Base-by-base conservation (phyloP, 768 basidiomycete species). In the Tubosaeta sp. region DNA sequence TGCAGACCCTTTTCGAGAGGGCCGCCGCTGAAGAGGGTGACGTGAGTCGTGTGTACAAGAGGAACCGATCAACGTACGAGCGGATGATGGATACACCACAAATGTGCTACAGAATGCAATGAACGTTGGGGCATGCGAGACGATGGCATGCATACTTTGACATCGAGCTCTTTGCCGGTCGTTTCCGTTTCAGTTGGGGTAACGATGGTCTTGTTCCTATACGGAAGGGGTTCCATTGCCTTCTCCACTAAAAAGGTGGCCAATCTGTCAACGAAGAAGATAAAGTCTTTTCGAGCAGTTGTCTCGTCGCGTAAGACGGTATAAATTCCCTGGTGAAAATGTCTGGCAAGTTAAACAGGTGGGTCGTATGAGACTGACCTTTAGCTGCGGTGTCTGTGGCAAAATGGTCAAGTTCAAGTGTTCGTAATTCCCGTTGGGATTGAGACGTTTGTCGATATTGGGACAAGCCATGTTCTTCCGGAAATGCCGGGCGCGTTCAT, bases 71-170 rank as follows among this genome's bases (percentile, higher is more conserved):
- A 11, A 78, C 88, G 53, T 61, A 91, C 83, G 94, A 94, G 54
- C 94, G 83, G 41, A 92, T 72, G 60, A 99, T 90, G 1, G 87
- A 84, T 9, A 98, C 86, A 6, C 94, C 95, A 57, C 94, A 94
- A 4, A 95, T 70, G 49, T 80, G 69, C 87, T 93, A 53, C 31
- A 2, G 42, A 19, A 11, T 38, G 32, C 43, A 21, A 32, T 56
- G 18, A 50, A 39, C 46, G 48, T 24, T 42, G 19, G 9, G 32
- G 25, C n/a, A 39, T 1, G 0, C 7, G 14, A 36, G n/a, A 19
- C 29, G 29, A 11, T 13, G 6, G 30, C 14, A 36, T 25, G 36
- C 63, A 56, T 65, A 86, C 90, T 61, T 82, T 70, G 9, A 82
- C 74, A 56, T 79, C 80, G 27, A 87, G 69, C 45, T 77, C 74